Percentiles rank a stretch among this genome's conserved stretches.
Evolutionary conservation across 805 yeast genomes (phyloP).

Genomic region (Yamadazyma sp.): DNA sequence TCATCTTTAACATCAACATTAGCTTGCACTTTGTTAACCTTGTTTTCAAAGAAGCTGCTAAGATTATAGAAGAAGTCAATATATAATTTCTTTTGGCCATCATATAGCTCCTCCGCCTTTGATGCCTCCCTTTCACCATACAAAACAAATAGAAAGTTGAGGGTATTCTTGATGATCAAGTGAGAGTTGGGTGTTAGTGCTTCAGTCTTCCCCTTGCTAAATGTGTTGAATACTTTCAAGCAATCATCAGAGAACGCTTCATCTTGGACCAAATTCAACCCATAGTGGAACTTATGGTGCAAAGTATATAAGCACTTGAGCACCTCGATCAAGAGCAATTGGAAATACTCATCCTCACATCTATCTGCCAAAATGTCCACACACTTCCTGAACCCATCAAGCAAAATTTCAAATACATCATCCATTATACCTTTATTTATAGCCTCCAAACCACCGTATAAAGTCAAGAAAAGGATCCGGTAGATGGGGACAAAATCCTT

Average conservation of each 20-base stretch:
- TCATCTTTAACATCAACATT: neutral
- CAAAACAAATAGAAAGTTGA: conserved; percentile 15
- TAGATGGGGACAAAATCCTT: conserved; percentile 21
- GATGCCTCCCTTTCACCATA: conserved; percentile 12
- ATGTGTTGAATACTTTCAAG: conserved; percentile 11
- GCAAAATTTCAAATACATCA: conserved; percentile 15
- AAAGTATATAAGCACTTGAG: conserved; percentile 27
- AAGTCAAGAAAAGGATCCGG: conserved; percentile 25
- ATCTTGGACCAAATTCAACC: conserved; percentile 13
- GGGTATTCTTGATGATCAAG: conserved; percentile 13
- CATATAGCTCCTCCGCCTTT: conserved; percentile 8
- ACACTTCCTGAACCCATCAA: conserved; percentile 18
- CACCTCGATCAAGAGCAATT: conserved; percentile 20
- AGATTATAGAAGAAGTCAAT: conserved; percentile 9
- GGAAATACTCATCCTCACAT: conserved; percentile 9
- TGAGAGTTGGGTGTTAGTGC: conserved; percentile 1
- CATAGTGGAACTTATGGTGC: conserved; percentile 21
- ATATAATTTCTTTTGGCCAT: conserved; percentile 4
- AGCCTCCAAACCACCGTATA: conserved; percentile 22
- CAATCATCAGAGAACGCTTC: conserved; percentile 16
- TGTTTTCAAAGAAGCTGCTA: neutral
- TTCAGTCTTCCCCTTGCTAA: neutral
- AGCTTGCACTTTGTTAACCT: neutral
- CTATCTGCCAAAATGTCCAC: conserved; percentile 4
- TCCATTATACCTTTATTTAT: conserved; percentile 10